A percentile compares a stretch with the other conserved stretches of the same genome.
Evolutionary conservation across 2,329 filamentous ascomycete genomes (phyloP).

Genomic region (Coniella vitis): DNA sequence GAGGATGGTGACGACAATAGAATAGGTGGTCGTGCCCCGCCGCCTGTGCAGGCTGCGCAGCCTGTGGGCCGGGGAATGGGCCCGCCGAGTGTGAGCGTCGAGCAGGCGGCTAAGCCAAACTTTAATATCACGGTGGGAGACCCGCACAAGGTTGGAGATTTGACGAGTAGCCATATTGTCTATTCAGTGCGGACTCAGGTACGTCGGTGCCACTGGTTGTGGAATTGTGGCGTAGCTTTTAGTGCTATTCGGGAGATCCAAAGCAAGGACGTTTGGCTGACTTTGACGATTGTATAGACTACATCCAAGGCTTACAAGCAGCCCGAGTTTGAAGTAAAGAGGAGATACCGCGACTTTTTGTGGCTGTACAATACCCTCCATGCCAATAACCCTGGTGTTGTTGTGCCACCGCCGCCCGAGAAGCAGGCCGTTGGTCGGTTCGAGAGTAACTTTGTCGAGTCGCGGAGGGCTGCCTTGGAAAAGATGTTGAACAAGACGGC

Average conservation of each 20-base stretch:
- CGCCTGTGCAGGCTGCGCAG: slow-evolving; percentile 53
- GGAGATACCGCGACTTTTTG: slow-evolving; percentile 91
- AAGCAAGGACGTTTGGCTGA: neutral
- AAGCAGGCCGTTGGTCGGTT: slow-evolving; percentile 97
- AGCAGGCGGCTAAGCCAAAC: slow-evolving; percentile 85
- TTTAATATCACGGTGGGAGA: slow-evolving; percentile 92
- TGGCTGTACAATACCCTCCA: slow-evolving; percentile 97
- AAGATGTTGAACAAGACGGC: slow-evolving; percentile 98
- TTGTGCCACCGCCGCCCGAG: slow-evolving; percentile 92
- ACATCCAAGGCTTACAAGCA: slow-evolving; percentile 93
- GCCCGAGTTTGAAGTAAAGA: slow-evolving; percentile 85
- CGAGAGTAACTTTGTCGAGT: slow-evolving; percentile 94
- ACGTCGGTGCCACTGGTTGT: slow-evolving; percentile 18
- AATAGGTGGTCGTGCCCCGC: slow-evolving; percentile 55
- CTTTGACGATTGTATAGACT: slow-evolving; percentile 49
- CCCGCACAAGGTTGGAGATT: slow-evolving; percentile 93
- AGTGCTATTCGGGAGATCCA: too few species aligned
- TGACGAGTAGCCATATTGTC: slow-evolving; percentile 95
- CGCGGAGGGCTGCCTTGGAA: slow-evolving; percentile 81
- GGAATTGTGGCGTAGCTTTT: too few species aligned
- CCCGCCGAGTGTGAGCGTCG: slow-evolving; percentile 78
- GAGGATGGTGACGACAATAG: slow-evolving; percentile 35
- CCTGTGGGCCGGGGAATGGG: slow-evolving; percentile 46
- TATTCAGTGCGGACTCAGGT: slow-evolving; percentile 94
- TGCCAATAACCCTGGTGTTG: slow-evolving; percentile 87